phyloP scores from a whole-genome alignment of 768 basidiomycete genomes.

The Leccinum pellstonianum region DNA sequence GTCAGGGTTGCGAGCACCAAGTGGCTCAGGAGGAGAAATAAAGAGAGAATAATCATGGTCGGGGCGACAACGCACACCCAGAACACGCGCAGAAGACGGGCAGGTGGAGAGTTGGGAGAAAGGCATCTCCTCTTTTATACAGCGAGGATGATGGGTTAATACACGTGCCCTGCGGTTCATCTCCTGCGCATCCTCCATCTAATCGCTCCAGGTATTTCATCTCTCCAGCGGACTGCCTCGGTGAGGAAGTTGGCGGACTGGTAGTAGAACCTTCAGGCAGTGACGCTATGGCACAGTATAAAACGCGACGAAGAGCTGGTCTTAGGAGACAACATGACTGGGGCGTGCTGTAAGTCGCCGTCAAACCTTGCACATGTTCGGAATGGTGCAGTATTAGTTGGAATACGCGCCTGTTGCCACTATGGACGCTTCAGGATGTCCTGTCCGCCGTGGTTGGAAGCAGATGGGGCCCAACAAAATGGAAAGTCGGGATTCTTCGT shows the following conservation, averaged over 20 bases:
- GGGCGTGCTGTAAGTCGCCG: neutral
- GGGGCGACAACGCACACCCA: slow-evolving; percentile 14
- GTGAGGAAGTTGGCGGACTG: neutral
- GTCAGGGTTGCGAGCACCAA: slow-evolving; percentile 31
- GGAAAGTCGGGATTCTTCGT: neutral
- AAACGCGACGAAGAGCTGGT: neutral
- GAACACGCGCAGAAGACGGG: neutral
- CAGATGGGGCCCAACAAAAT: neutral
- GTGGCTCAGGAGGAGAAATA: slow-evolving; percentile 29
- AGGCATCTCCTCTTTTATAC: slow-evolving; percentile 18
- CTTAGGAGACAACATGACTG: neutral
- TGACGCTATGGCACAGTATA: neutral
- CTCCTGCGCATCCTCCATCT: neutral
- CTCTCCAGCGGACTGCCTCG: neutral
- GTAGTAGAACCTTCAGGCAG: neutral
- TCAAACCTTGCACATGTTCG: neutral
- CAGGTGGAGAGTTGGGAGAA: slow-evolving; percentile 1
- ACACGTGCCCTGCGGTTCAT: slow-evolving; percentile 16
- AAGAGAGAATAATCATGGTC: slow-evolving; percentile 39
- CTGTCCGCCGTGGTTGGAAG: neutral
- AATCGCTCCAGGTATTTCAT: slow-evolving; percentile 8
- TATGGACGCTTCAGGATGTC: neutral
- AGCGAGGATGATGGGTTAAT: neutral
- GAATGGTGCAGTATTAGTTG: neutral
- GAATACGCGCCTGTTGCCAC: neutral